Conservation (phyloP, 805 yeast genomes). For the Jamesozyma hellenica region DNA sequence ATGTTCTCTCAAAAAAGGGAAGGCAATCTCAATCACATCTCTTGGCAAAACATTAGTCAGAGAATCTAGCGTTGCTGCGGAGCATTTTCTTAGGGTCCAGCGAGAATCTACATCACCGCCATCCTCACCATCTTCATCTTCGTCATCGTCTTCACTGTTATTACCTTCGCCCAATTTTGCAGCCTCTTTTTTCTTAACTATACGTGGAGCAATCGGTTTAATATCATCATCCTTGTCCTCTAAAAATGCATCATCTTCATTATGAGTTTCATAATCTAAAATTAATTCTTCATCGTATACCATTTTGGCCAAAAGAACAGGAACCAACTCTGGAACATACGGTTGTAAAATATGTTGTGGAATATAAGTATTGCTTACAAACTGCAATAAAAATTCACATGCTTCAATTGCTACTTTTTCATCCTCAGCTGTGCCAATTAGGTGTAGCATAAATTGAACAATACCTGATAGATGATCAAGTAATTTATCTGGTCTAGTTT, state of each 20-base stretch:
- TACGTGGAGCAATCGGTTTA: conserved; percentile 66
- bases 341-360: conserved; percentile 47
- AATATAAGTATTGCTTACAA: conserved; percentile 51
- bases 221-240: conserved; percentile 86
- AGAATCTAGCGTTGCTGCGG: conserved; percentile 86
- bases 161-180: conserved; percentile 39
- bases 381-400: conserved; percentile 76
- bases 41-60: conserved; percentile 60
- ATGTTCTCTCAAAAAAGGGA: conserved; percentile 67
- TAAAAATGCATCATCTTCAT: conserved; percentile 61
- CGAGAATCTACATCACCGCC: conserved; percentile 58
- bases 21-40: conserved; percentile 52
- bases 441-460: conserved; percentile 70
- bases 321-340: conserved; percentile 55
- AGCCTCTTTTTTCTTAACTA: conserved; percentile 38
- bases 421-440: conserved; percentile 46
- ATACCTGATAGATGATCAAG: conserved; percentile 80
- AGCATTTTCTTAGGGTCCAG: conserved; percentile 89
- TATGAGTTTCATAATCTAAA: conserved; percentile 45
- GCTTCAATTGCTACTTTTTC: conserved; percentile 83
- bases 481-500: conserved; percentile 70
- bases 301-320: conserved; percentile 70
- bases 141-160: conserved; percentile 46
- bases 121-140: conserved; percentile 63
- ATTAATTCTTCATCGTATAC: conserved; percentile 80